Evolutionary conservation across 2,329 filamentous ascomycete species (phyloP).

Genomic region (Talaromyces islandicus): DNA sequence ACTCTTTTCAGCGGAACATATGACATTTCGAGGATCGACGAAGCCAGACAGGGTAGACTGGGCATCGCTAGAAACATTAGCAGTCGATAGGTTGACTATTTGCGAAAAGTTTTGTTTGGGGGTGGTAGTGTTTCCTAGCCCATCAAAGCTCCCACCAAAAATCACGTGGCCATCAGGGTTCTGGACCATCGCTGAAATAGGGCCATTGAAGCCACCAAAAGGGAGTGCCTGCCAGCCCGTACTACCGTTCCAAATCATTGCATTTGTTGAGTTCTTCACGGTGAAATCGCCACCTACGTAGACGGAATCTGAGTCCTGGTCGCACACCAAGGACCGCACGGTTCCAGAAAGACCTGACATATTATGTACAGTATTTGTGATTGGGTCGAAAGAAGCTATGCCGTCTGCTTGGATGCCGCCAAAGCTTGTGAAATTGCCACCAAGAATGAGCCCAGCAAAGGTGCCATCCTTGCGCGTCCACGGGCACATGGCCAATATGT

Average conservation of each 20-base stretch:
- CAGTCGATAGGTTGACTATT: conserved; percentile 76
- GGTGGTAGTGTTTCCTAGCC: conserved; percentile 68
- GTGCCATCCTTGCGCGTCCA: conserved; percentile 63
- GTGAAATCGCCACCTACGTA: conserved; percentile 88
- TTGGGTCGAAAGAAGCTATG: conserved; percentile 74
- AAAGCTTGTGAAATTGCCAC: conserved; percentile 92
- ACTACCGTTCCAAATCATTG: conserved; percentile 68
- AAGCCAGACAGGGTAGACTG: conserved; percentile 59
- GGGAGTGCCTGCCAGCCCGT: conserved; percentile 72
- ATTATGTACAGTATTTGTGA: conserved; percentile 63
- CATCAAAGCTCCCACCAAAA: conserved; percentile 86
- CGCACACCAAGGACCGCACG: conserved; percentile 78
- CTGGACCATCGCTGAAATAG: conserved; percentile 78
- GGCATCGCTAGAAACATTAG: conserved; percentile 63
- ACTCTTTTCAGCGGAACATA: conserved; percentile 67
- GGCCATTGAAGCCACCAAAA: conserved; percentile 92
- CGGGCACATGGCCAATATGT: conserved; percentile 82
- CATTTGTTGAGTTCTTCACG: conserved; percentile 77
- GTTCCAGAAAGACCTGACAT: conserved; percentile 75
- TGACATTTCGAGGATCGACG: conserved; percentile 69
- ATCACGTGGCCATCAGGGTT: conserved; percentile 76
- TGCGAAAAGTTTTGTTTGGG: conserved; percentile 58
- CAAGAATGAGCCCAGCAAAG: conserved; percentile 71
- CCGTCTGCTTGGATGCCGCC: conserved; percentile 69
- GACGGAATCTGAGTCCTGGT: conserved; percentile 67